Base-by-base conservation (phyloP, 2,329 filamentous ascomycete genomes). In the Oidium heveae region DNA sequence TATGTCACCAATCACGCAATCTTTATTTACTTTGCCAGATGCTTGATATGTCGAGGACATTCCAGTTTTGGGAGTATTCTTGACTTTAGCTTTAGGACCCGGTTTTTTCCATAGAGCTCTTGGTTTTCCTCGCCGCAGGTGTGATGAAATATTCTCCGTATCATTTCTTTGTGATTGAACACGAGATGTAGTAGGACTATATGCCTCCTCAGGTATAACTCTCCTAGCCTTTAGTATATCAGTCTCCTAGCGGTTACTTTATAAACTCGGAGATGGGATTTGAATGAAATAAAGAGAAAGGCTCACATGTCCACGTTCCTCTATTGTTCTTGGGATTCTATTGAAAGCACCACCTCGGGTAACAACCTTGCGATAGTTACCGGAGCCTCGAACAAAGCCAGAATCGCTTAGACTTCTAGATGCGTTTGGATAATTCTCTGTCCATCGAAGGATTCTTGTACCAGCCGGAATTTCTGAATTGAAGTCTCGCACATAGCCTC, bases 341-440 rank as follows among this genome's bases (percentile, higher is more conserved):
- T 24, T 54, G 44, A 54, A 41, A 7, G 36, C 37, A 10, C 37
- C 22, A 33, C 52, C 52, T n/a, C 24, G 18, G 1, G 41, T 44
- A 16, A 44, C 37, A 32, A 44, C 53, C 43, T 50, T 47, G 8
- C 56, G 55, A 54, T 64, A 64, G 4, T 57, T 58, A 4, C 63
- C 63, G n/a, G 62, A 63, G 12, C 63, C 63, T 33, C 57, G 56
- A 41, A 58, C 49, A 1, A 62, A 39, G 22, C 60, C 60, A 47
- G 57, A 57, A 18, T 57, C 47, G 1, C 41, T 28, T 1, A 63
- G 34, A 43, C 53, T 63, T 15, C 58, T 54, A 33, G 60, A 61
- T 1, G 41, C 56, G 24, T 64, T 56, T 1, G 54, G 56, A n/a
- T 56, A 50, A 1, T 55, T 8, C 15, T 64, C 63, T 2, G 39